Base-by-base conservation (phyloP, 805 yeast species). In the Cyberlindnera misumaiensis region DNA sequence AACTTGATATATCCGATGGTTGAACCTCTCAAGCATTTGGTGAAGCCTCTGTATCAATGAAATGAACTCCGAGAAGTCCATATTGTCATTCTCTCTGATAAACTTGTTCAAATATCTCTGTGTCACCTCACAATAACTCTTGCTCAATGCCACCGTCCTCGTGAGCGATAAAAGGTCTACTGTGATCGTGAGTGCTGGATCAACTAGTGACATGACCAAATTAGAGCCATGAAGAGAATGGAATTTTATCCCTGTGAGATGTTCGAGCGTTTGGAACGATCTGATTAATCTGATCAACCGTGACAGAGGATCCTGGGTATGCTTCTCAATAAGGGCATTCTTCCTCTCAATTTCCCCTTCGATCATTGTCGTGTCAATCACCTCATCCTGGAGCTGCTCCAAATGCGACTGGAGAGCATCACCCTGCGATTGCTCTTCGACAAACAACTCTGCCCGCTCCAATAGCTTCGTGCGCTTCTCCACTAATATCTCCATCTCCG, bases 261-360 rank as follows among this genome's bases (percentile, higher is more conserved):
- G 28, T 26, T 50, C 49, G 9, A 50, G 28, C 3, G 27, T 18
- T 2, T 47, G 40, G 14, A 48, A 42, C 2, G 38, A n/a, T 20
- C 32, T 34, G 4, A 46, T 11, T 13, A 41, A 36, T 12, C 10
- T 26, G 13, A 30, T 32, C 36, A 53, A 32, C 35, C 52, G 43
- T 4, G 35, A 26, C 5, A 34, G 9, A 18, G 54, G 55, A 20
- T 53, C 53, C 28, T 49, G 50, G n/a, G 42, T 41, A 18, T 48
- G 48, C 35, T 44, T 44, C 29, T 45, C 44, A 7, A 52, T 25
- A 26, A 22, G 43, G 8, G 28, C 15, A 14, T 36, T 22, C 35
- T 49, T 49, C 4, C 13, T 29, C 4, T 26, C 30, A 9, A 53
- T 41, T 14, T 48, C 54, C 11, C 38, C 36, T 34, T 51, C 53